phyloP scores from a whole-genome alignment of 2,329 filamentous ascomycete genomes.

The Chaetomium globosum region DNA sequence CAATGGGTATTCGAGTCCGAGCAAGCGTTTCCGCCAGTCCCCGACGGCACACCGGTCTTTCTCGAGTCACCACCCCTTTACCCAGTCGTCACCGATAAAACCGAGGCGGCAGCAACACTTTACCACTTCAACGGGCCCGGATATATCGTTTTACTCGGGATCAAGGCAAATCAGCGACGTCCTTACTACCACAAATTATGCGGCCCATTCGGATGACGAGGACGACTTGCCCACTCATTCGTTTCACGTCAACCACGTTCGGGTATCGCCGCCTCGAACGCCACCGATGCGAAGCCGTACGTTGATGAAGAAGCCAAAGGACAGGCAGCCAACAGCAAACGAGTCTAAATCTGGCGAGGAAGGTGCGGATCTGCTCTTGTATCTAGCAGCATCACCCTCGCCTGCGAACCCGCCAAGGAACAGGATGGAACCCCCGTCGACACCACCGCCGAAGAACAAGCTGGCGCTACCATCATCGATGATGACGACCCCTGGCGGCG shows the following conservation, averaged over 20 bases:
- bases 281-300: conserved; percentile 67
- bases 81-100: conserved; percentile 86
- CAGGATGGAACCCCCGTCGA: conserved; percentile 70
- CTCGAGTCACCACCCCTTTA: conserved; percentile 66
- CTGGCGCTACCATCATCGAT: conserved; percentile 76
- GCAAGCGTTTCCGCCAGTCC: conserved; percentile 71
- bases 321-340: conserved; percentile 58
- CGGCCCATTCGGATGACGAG: conserved; percentile 73
- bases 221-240: conserved; percentile 81
- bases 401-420: conserved; percentile 65
- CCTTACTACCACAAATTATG: conserved; percentile 61
- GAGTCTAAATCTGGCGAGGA: conserved; percentile 67
- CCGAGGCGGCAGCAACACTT: conserved; percentile 74
- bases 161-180: conserved; percentile 68
- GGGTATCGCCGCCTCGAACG: conserved; percentile 82
- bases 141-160: conserved; percentile 77
- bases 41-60: conserved; percentile 63
- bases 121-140: conserved; percentile 68
- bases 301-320: conserved; percentile 49
- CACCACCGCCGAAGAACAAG: conserved; percentile 72
- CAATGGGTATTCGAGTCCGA: conserved; percentile 54
- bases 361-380: conserved; percentile 77
- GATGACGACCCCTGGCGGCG: conserved; percentile 82
- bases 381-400: conserved; percentile 88
- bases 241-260: conserved; percentile 65